Percentiles rank a stretch among this genome's conserved stretches.
Conservation (phyloP, 164 flowering plant species). For the Vitis rotundifolia region DNA sequence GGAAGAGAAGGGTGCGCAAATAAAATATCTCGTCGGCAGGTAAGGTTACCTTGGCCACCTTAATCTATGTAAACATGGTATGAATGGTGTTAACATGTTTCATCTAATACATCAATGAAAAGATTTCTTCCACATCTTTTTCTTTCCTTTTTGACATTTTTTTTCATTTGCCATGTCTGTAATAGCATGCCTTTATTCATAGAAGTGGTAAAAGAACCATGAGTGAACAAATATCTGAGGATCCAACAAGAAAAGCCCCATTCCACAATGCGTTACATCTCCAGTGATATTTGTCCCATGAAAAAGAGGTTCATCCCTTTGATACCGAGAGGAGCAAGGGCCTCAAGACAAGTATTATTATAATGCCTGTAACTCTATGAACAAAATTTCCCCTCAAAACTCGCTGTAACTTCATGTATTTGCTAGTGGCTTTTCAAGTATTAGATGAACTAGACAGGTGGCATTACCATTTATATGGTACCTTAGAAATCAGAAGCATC, state of each 20-base stretch:
- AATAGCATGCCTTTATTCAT: background rate
- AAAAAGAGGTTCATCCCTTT: background rate
- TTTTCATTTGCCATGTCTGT: background rate
- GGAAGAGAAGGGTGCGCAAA: constrained; percentile 66
- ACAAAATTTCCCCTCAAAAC: too few species aligned
- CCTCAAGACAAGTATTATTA: background rate
- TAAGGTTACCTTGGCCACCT: constrained; percentile 14
- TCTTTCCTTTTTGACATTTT: background rate
- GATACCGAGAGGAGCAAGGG: background rate
- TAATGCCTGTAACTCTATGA: background rate
- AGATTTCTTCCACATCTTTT: background rate
- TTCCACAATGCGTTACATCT: background rate
- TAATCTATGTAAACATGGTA: too few species aligned
- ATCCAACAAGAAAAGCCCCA: background rate
- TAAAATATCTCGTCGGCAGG: constrained; percentile 89
- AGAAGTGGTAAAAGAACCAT: background rate
- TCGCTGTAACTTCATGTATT: too few species aligned
- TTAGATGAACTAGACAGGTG: too few species aligned
- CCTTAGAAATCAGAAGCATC: too few species aligned
- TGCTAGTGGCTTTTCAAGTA: too few species aligned
- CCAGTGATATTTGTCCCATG: background rate
- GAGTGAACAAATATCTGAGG: background rate
- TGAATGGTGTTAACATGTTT: too few species aligned
- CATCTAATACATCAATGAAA: too few species aligned
- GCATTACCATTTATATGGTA: too few species aligned